Conservation (phyloP, 257 asterid genomes). For the Fraxinus pennsylvanica region DNA sequence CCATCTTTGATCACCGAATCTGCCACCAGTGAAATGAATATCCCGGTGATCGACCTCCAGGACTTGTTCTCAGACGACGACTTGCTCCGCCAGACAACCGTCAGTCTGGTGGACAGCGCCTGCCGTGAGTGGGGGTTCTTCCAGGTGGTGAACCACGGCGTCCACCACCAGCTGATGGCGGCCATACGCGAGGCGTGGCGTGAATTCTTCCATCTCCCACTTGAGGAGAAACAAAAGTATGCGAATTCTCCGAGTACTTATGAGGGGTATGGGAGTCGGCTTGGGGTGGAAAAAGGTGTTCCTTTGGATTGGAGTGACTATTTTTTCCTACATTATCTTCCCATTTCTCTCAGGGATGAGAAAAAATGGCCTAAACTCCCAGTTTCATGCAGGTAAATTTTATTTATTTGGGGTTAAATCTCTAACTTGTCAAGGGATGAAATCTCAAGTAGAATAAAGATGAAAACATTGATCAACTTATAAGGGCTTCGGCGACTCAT, state of each 20-base stretch:
- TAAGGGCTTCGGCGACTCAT: too few species aligned
- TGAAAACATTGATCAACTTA: too few species aligned
- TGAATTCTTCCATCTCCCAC: conserved; percentile 65
- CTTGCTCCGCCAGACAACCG: conserved; percentile 29
- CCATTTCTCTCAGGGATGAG: conserved; percentile 46
- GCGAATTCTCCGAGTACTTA: conserved; percentile 75
- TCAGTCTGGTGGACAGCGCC: conserved; percentile 43
- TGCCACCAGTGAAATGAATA: conserved; percentile 10
- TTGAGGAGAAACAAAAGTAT: conserved; percentile 63
- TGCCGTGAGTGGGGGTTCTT: conserved; percentile 94
- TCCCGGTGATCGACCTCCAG: conserved; percentile 57
- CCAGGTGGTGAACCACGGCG: conserved; percentile 87
- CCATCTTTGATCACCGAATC: conserved; percentile 23
- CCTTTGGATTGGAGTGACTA: conserved; percentile 92
- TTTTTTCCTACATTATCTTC: conserved; percentile 69
- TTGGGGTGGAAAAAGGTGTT: conserved; percentile 69
- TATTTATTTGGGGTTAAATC: not conserved
- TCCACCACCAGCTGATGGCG: conserved; percentile 56
- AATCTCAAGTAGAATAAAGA: too few species aligned
- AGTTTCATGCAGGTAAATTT: conserved; percentile 57
- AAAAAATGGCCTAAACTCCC: conserved; percentile 77
- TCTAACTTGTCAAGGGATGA: too few species aligned
- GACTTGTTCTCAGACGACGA: conserved; percentile 48
- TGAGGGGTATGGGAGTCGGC: conserved; percentile 92
- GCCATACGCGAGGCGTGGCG: conserved; percentile 61